These are phyloP conservation scores for Moelleriella libera DNA, from an alignment of 2,329 filamentous ascomycete species.

Conservation along the genomic window DNA sequence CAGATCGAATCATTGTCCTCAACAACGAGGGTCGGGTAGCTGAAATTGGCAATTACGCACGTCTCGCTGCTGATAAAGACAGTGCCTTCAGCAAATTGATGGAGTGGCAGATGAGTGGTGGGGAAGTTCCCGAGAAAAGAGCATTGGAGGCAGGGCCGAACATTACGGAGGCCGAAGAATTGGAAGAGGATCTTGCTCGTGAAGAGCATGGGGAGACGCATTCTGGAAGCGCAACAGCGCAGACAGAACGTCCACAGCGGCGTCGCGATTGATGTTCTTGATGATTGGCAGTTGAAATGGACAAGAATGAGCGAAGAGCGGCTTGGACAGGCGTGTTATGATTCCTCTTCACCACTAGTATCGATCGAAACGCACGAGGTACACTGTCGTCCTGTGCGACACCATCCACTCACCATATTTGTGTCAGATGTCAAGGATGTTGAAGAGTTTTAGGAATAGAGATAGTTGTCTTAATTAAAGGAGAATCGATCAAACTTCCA, in stretches of 20 bases:
- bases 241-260: neutral
- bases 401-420: too few species aligned
- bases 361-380: too few species aligned
- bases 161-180: conserved; percentile 37
- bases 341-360: too few species aligned
- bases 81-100: conserved; percentile 91
- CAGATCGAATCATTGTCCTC: conserved; percentile 87
- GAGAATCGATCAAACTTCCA: too few species aligned
- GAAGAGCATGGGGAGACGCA: conserved; percentile 9
- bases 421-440: too few species aligned
- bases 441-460: too few species aligned
- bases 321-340: too few species aligned
- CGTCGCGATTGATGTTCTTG: neutral
- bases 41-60: conserved; percentile 72
- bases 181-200: conserved; percentile 28
- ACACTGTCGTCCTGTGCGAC: too few species aligned
- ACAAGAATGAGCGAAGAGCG: too few species aligned
- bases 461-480: too few species aligned
- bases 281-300: too few species aligned
- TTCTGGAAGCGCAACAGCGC: neutral
- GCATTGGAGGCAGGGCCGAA: conserved; percentile 19
- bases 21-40: conserved; percentile 77
- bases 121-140: conserved; percentile 40
- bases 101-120: conserved; percentile 96
- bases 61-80: conserved; percentile 56